Base-by-base conservation (phyloP, 768 basidiomycete species). In the Mycena kentingensis region DNA sequence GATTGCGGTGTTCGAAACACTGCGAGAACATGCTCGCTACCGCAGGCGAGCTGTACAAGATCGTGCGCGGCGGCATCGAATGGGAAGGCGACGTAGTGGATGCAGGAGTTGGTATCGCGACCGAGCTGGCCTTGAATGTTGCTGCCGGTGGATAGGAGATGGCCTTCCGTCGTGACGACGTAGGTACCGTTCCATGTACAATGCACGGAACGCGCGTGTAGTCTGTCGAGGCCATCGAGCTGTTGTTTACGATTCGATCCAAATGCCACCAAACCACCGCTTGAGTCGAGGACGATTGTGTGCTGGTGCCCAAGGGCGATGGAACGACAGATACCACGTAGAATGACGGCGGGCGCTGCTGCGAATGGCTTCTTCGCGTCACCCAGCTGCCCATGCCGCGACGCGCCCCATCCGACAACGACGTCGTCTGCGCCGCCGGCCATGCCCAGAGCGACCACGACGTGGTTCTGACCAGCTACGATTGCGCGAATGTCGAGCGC, bases 111-210 rank as follows among this genome's bases (percentile, higher is more conserved):
- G 25, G 22, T 4, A 34, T 3, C 11, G 50, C 76, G 72, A 21
- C 88, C 90, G 13, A 90, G 81, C 63, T 92, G 91, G 5, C 87
- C 84, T 57, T 82, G 79, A 25, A 80, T 69, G 55, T 79, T 80
- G 19, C 83, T 87, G 4, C 79, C 80, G 3, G 81, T 77, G 13
- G 80, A 70, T 24, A 81, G 54, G 24, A 74, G 50, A 5, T 46
- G 26, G 25, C 44, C 63, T 39, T 56, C 66, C 32, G 55, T 47
- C 49, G 34, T 61, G 2, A 78, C 67, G 26, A 76, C 63, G 59
- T 85, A 91, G 10, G 88, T 87, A 11, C 88, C 86, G 55, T 88
- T 90, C 92, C 92, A 93, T 2, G 90, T 88, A 60, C 87, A 88
- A 3, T 70, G 78, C 26, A 86, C 67, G 10, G 59, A 55, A 31